Evolutionary conservation across 2,329 filamentous ascomycete species (phyloP).

Genomic region (Aspergillus awamori): DNA sequence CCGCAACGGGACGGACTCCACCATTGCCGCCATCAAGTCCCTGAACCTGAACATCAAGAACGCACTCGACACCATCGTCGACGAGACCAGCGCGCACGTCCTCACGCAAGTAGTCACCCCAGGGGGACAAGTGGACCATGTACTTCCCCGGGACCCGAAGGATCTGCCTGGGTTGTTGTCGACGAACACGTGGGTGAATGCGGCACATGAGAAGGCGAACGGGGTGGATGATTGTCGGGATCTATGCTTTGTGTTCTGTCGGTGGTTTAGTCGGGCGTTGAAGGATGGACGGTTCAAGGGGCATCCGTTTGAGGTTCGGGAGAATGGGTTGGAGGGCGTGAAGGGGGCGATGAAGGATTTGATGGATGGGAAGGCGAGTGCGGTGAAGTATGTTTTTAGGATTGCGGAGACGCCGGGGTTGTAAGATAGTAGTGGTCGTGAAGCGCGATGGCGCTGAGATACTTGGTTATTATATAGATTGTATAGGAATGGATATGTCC

Average conservation of each 20-base stretch:
- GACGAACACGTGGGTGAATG: conserved; percentile 10
- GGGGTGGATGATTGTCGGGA: conserved; percentile 17
- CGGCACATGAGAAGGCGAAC: conserved; percentile 6
- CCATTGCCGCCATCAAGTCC: conserved; percentile 50
- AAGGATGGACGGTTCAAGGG: conserved; percentile 51
- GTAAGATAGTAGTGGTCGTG: too few relatives aligned
- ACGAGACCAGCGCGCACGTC: neutral
- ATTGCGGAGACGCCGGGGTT: conserved; percentile 49
- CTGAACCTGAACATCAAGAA: neutral
- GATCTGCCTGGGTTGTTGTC: conserved; percentile 13
- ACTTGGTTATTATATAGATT: neutral
- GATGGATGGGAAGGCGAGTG: conserved; percentile 63
- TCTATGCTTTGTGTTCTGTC: conserved; percentile 49
- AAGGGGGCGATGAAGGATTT: conserved; percentile 57
- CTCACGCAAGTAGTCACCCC: conserved; percentile 8
- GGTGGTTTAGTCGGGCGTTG: conserved; percentile 50
- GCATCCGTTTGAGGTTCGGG: conserved; percentile 54
- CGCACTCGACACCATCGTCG: conserved; percentile 17
- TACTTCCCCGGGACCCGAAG: conserved; percentile 8
- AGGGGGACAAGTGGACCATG: conserved; percentile 19
- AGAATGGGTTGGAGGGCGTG: conserved; percentile 58
- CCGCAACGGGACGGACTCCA: conserved; percentile 57
- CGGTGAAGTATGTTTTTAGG: conserved; percentile 61
- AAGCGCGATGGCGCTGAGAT: too few relatives aligned
- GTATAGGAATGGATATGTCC: neutral